Percentiles rank a stretch among this genome's conserved stretches.
Conservation (phyloP, 78 protist species). For the Dictyostelium discoideum region dicty_2.7 NC_007091.3:1604501-1605000, state of each 20-base stretch:
- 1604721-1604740: conserved; percentile 27
- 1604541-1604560: no score
- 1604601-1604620: no score
- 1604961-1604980: conserved; percentile 70
- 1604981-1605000: conserved; percentile 58
- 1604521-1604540: no score
- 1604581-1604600: no score
- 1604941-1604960: conserved; percentile 75
- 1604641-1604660: no score
- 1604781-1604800: conserved; percentile 57
- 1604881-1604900: conserved; percentile 9
- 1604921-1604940: conserved; percentile 72
- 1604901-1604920: conserved; percentile 81
- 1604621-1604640: no score
- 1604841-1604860: conserved; percentile 69
- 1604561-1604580: no score
- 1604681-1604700: conserved; percentile 34
- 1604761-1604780: conserved; percentile 66
- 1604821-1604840: conserved; percentile 47
- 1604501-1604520: no score
- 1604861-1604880: conserved; percentile 84
- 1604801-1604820: conserved; percentile 90
- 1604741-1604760: conserved; percentile 73
- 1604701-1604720: conserved; percentile 53
- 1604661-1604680: conserved; percentile 42